phyloP scores from a whole-genome alignment of 139 green algal species.

The Chlorella ohadii region DNA sequence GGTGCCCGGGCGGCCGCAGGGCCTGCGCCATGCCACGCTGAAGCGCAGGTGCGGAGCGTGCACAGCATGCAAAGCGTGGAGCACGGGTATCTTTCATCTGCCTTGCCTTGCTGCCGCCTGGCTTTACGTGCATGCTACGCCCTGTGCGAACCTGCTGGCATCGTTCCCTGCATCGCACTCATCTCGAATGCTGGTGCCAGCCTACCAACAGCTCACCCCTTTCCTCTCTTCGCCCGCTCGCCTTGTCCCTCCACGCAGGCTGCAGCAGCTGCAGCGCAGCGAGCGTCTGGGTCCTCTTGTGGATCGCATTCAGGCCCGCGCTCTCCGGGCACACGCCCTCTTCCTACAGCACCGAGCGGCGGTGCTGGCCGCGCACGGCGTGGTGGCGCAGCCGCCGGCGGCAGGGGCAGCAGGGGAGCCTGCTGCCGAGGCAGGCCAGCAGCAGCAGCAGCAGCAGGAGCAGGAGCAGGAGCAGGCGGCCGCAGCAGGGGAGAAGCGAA shows the following conservation, averaged over 20 bases:
- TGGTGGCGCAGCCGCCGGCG: neutral
- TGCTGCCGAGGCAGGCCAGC: neutral
- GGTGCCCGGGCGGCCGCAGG: neutral
- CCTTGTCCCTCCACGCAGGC: no score
- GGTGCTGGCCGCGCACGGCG: neutral
- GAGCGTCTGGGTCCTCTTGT: neutral
- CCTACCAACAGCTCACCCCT: no score
- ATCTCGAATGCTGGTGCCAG: neutral
- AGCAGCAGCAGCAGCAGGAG: neutral
- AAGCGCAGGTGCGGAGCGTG: neutral
- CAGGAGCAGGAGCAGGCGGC: neutral
- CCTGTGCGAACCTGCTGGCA: no score
- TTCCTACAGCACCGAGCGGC: neutral
- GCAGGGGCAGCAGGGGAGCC: neutral
- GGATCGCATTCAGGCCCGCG: neutral
- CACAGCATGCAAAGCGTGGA: no score
- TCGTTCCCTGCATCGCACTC: no score
- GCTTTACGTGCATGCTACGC: no score
- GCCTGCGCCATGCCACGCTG: slow-evolving; percentile 7
- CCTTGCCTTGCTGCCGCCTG: neutral
- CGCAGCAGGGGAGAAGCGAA: neutral
- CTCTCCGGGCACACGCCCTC: neutral
- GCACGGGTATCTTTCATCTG: no score
- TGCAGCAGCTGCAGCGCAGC: neutral
- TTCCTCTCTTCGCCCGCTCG: no score